Evolutionary conservation across 2,329 filamentous ascomycete genomes (phyloP).

Genomic region (Sporothrix pallida): DNA sequence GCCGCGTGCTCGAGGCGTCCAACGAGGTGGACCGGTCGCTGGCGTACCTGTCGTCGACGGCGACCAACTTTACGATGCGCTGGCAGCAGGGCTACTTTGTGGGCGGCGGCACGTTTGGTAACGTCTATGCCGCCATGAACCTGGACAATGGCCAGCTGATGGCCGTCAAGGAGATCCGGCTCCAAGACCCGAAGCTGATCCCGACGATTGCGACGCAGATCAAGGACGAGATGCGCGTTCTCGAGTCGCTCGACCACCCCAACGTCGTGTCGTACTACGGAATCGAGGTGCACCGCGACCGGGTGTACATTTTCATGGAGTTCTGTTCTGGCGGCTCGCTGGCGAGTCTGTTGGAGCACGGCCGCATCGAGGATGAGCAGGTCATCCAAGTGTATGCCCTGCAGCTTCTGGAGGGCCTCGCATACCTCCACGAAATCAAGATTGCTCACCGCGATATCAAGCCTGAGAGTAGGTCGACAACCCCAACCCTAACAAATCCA

Average conservation of each 20-base stretch:
- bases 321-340: conserved; percentile 96
- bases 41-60: conserved; percentile 89
- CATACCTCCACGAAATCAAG: conserved; percentile 87
- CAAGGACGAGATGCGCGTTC: conserved; percentile 93
- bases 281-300: conserved; percentile 96
- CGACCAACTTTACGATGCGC: conserved; percentile 91
- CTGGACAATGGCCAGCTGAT: conserved; percentile 94
- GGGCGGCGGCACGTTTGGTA: conserved; percentile 94
- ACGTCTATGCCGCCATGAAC: conserved; percentile 96
- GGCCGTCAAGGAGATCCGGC: conserved; percentile 97
- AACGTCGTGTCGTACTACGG: conserved; percentile 98
- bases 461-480: conserved; percentile 76
- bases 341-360: conserved; percentile 87
- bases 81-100: conserved; percentile 99
- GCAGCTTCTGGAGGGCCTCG: conserved; percentile 90
- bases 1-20: conserved; percentile 88
- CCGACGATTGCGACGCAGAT: conserved; percentile 94
- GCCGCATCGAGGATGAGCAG: conserved; percentile 95
- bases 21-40: conserved; percentile 96
- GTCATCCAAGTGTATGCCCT: conserved; percentile 96
- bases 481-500: background rate
- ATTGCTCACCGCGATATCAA: conserved; percentile 98
- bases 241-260: conserved; percentile 94
- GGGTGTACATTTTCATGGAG: conserved; percentile 99
- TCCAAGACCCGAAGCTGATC: conserved; percentile 95